Percentiles rank a stretch among this genome's conserved stretches.
Evolutionary conservation across 2,329 filamentous ascomycete genomes (phyloP).

Genomic region (Epicoccum sorghinum): DNA sequence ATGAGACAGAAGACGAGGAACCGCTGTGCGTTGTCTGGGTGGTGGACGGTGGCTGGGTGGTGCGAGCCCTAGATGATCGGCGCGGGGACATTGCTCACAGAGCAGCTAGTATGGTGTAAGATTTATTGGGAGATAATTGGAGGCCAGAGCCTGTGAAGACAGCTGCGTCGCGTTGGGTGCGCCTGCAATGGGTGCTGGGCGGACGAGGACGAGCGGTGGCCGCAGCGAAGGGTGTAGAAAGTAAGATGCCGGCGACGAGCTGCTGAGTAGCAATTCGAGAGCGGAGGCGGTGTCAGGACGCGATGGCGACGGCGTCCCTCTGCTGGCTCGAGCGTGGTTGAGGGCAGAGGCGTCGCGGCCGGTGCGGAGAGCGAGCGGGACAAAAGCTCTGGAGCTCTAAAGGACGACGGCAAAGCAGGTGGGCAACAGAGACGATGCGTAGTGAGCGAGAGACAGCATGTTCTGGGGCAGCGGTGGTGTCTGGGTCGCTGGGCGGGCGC

Average conservation of each 20-base stretch:
- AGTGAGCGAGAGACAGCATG: slow-evolving; percentile 36
- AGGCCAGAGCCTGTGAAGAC: neutral
- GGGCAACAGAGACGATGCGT: slow-evolving; percentile 28
- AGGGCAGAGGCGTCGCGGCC: slow-evolving; percentile 37
- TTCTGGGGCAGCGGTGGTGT: slow-evolving; percentile 25
- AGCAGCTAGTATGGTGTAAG: slow-evolving; percentile 9
- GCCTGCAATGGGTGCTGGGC: slow-evolving; percentile 17
- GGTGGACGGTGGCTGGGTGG: slow-evolving; percentile 70
- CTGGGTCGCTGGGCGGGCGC: slow-evolving; percentile 25
- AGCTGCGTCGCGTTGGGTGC: slow-evolving; percentile 20
- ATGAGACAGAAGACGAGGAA: slow-evolving; percentile 73
- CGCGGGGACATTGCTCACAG: slow-evolving; percentile 67
- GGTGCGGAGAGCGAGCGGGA: slow-evolving; percentile 43
- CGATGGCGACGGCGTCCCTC: slow-evolving; percentile 18
- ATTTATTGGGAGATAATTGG: neutral
- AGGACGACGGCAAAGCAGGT: slow-evolving; percentile 38
- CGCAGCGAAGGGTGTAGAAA: slow-evolving; percentile 15
- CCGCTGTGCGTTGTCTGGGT: slow-evolving; percentile 75
- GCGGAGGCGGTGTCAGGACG: slow-evolving; percentile 8
- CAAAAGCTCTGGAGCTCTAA: slow-evolving; percentile 48
- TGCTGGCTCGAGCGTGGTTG: slow-evolving; percentile 25
- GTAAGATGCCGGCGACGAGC: slow-evolving; percentile 12
- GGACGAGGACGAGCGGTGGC: slow-evolving; percentile 20
- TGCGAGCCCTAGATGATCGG: slow-evolving; percentile 89
- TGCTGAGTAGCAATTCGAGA: slow-evolving; percentile 19